Evolutionary conservation across 106 monocot genomes (phyloP).

Genomic region (Dioscorea dumetorum): DNA sequence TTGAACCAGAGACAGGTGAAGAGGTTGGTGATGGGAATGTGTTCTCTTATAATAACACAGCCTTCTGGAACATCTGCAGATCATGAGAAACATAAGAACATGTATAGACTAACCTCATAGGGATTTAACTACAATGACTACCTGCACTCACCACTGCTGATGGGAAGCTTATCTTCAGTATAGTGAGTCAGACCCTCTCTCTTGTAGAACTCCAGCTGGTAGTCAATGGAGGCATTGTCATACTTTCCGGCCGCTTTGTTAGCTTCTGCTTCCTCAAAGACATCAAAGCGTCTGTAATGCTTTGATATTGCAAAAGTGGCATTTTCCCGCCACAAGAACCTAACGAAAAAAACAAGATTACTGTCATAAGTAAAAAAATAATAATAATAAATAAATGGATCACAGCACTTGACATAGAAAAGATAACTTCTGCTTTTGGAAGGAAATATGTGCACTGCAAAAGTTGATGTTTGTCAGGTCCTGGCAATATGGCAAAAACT

Average conservation of each 20-base stretch:
- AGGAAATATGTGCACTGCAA: no score
- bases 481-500: no score
- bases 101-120: not conserved
- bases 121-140: not conserved
- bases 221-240: conserved; percentile 87
- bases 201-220: conserved; percentile 82
- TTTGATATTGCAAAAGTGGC: conserved; percentile 85
- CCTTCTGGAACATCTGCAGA: conserved; percentile 95
- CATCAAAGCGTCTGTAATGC: conserved; percentile 91
- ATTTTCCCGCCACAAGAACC: conserved; percentile 87
- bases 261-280: conserved; percentile 97
- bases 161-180: conserved; percentile 78
- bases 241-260: conserved; percentile 98
- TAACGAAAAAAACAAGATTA: conserved; percentile 15
- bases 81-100: not conserved
- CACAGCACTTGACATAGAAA: no score
- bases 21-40: conserved; percentile 81
- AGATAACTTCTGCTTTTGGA: no score
- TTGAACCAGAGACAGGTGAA: conserved; percentile 99
- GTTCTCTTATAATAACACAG: conserved; percentile 95
- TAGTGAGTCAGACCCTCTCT: conserved; percentile 88
- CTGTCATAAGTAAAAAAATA: no score
- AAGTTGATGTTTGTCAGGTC: no score
- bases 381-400: no score
- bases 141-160: conserved; percentile 71